These are phyloP conservation scores for Alternaria dauci DNA, from an alignment of 2,329 filamentous ascomycete genomes.

Conservation along the genomic window DNA sequence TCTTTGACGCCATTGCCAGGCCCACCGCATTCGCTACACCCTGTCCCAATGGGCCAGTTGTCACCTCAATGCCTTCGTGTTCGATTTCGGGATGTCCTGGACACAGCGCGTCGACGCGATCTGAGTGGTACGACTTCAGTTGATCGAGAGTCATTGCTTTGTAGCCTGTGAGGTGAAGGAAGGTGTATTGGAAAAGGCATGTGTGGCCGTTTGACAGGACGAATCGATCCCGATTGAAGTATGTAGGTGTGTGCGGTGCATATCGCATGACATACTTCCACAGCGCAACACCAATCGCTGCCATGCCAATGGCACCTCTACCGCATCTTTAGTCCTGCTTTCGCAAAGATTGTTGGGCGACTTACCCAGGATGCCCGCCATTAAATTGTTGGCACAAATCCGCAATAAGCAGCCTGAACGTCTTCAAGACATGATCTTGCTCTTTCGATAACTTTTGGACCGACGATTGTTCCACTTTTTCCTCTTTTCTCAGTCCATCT, in stretches of 20 bases:
- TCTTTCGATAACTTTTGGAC: slow-evolving; percentile 14
- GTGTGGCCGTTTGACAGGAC: slow-evolving; percentile 68
- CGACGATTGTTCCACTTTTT: slow-evolving; percentile 50
- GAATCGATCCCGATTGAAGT: slow-evolving; percentile 70
- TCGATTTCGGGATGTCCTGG: slow-evolving; percentile 67
- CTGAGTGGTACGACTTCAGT: slow-evolving; percentile 64
- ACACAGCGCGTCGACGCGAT: slow-evolving; percentile 57
- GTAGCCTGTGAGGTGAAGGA: slow-evolving; percentile 63
- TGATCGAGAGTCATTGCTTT: slow-evolving; percentile 64
- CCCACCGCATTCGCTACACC: slow-evolving; percentile 66
- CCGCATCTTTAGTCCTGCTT: background rate
- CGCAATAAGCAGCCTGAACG: slow-evolving; percentile 49
- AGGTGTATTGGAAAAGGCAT: slow-evolving; percentile 63
- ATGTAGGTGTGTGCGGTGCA: slow-evolving; percentile 63
- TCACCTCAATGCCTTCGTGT: slow-evolving; percentile 65
- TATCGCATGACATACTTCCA: slow-evolving; percentile 72
- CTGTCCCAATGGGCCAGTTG: slow-evolving; percentile 67
- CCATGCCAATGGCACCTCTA: slow-evolving; percentile 62
- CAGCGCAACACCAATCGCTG: slow-evolving; percentile 67
- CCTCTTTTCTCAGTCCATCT: slow-evolving; percentile 11
- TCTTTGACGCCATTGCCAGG: slow-evolving; percentile 62
- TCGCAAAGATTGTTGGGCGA: slow-evolving; percentile 18
- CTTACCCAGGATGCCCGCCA: slow-evolving; percentile 68
- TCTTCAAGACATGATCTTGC: slow-evolving; percentile 23
- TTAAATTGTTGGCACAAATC: slow-evolving; percentile 75